Evolutionary conservation across 2,329 filamentous ascomycete species (phyloP), one percentile per base, ranked within the genome.

Genomic region (Colletotrichum tabaci): DNA sequence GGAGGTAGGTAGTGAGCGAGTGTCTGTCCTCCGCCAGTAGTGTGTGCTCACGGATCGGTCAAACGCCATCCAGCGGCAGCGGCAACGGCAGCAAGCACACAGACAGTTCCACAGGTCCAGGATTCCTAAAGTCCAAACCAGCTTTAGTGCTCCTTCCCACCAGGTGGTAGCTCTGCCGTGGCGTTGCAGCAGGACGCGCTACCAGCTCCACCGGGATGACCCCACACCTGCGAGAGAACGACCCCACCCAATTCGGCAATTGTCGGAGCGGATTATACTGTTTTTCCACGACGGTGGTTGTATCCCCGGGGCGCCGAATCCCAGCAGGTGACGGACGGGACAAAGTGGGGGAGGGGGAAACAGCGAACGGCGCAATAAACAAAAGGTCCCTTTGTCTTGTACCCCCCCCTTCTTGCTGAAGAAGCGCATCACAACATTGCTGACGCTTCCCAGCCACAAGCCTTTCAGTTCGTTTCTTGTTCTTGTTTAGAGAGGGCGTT

Each of bases 161-260:
- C 13, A 44, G 23, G 9, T 21, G 21, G 44, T 66, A 69, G 46
- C 46, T 61, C 62, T 67, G 23, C 67, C 49, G 56, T 67, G 49
- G 67, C 63, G 63, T 52, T n/a, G 49, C 62, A 70, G 23, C 61
- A 40, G 50, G 62, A 50, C 38, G 44, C 53, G 63, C 55, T 66
- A 66, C 44, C 15, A 40, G 35, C 47, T 47, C 65, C 65, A 67
- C 57, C 49, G 40, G 30, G 4, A 10, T 12, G 53, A 58, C 67
- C 52, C 67, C 67, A 70, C 62, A 10, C 2, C 38, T 46, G 30
- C 44, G 30, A 18, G n/a, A 40, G 49, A 4, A 38, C n/a, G 16
- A 7, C 62, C 18, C 67, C 53, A 53, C 61, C 44, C 23, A 23
- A 55, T 60, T 63, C 68, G 68, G 68, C 53, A 60, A 55, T 68